Base-by-base conservation (phyloP, 108 stramenopile species). In the Nannochloropsis oceanica region DNA sequence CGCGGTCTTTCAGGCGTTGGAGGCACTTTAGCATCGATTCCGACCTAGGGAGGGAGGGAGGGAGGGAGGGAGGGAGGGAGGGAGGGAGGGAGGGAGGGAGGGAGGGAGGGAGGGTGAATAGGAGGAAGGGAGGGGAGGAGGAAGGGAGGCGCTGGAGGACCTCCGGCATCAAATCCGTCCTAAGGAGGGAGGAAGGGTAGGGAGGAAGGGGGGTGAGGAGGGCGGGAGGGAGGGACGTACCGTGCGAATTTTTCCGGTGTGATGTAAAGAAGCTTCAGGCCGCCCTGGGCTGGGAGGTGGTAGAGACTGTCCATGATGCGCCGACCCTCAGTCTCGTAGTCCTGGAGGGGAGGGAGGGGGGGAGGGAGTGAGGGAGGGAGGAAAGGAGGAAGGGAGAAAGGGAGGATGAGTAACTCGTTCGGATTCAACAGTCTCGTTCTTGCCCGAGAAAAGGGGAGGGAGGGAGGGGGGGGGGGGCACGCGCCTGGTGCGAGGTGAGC, bases 211-310 rank as follows among this genome's bases (percentile, higher is more conserved):
- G 13, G 1, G 46, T 12, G 14, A 14, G 46, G 46, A 50, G 46
- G 46, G 46, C 12, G 46, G 46, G 46, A 50, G 46, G 46, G 46
- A 50, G 46, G 46, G 46, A 50, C 46, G 12, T 14, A 50, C 46
- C 46, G 46, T 50, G 91, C 85, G 50, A 97, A 87, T 87, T 97
- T 98, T 87, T 99, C 99, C 0, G 99, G 99, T 25, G 99, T 99
- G 82, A 99, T 89, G 88, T 99, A 99, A 43, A 99, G 92, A 22
- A 99, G 89, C 85, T 97, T 97, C 87, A 98, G 87, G 10, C 94
- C 95, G 25, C 92, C 94, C 85, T 94, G 93, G 79, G 93, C 89
- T 9, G 92, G 9, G 13, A 83, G 83, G 11, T 26, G 43, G 43
- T 26, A 7, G 83, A 83, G 83, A 42, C 7, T 2, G n/a, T 12